Conservation (phyloP, 768 basidiomycete species). For the Pholiota molesta region DNA sequence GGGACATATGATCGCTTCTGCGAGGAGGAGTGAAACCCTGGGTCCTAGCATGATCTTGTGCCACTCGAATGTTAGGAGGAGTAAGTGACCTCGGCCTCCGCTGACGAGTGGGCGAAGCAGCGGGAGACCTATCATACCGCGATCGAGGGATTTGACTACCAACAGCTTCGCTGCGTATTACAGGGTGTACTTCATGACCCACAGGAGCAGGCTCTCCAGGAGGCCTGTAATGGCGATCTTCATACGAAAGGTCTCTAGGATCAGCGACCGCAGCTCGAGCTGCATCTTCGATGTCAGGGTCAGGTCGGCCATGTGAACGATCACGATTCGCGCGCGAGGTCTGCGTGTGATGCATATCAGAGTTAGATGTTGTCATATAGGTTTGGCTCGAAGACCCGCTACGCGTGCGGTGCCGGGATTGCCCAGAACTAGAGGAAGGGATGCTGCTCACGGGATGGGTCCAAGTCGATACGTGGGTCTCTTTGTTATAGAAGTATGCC, state of each 20-base stretch:
- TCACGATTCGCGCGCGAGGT: slow-evolving; percentile 22
- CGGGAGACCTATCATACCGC: slow-evolving; percentile 31
- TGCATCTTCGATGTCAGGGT: slow-evolving; percentile 14
- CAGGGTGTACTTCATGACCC: slow-evolving; percentile 4
- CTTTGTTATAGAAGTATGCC: slow-evolving; percentile 60
- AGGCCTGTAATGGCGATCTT: slow-evolving; percentile 72
- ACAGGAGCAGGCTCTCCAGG: slow-evolving; percentile 27
- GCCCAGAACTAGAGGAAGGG: slow-evolving; percentile 28
- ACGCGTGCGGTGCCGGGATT: slow-evolving; percentile 27
- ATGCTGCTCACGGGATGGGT: slow-evolving; percentile 44
- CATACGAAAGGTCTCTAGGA: slow-evolving; percentile 44
- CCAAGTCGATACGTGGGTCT: slow-evolving; percentile 64
- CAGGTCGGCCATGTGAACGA: slow-evolving; percentile 21
- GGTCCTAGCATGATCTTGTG: slow-evolving; percentile 22
- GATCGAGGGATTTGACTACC: slow-evolving; percentile 13
- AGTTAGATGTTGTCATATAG: slow-evolving; percentile 24
- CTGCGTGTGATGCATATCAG: slow-evolving; percentile 36
- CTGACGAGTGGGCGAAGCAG: slow-evolving; percentile 29
- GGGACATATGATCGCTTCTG: slow-evolving; percentile 25
- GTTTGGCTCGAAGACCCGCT: slow-evolving; percentile 27
- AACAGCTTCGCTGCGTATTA: slow-evolving; percentile 12
- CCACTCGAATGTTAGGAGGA: slow-evolving; percentile 21
- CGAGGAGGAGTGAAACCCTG: slow-evolving; percentile 26
- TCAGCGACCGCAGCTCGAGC: slow-evolving; percentile 12
- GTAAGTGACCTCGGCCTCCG: slow-evolving; percentile 32